Base-by-base conservation (phyloP, 306 rosid genomes). In the Begonia peltatifolia region DNA sequence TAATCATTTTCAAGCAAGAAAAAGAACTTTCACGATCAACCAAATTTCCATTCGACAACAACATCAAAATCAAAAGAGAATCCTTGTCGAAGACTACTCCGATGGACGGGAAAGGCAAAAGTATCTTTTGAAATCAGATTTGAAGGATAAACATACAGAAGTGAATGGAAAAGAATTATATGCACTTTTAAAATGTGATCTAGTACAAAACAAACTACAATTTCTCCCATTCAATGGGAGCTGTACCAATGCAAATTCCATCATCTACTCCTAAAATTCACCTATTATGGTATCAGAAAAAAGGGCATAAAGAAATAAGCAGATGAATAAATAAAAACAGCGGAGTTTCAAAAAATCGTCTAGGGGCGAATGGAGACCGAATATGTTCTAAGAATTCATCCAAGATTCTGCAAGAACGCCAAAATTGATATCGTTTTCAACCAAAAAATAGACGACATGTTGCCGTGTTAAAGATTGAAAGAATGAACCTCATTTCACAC, bases 121-220 rank as follows among this genome's bases (percentile, higher is more conserved):
- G 23, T 3, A 20, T 20, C 2, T 20, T 20, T 1, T 20, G 2
- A 1, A 20, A 3, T 20, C 23, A 20, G 23, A 20, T 2, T 20
- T 20, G 23, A 3, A 17, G 18, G 18, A 17, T 17, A 17, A 17
- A 17, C 18, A 17, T 17, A 17, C n/a, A 4, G 7, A 4, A 30
- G 36, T 1, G 36, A 30, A 30, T 2, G 8, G 38, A 5, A 22
- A 11, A 30, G 17, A 30, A 20, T 25, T 23, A 23, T 41, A 23
- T 54, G 43, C 15, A 53, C 7, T 14, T 56, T 41, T 25, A 48
- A 46, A 44, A 44, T 44, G 48, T 58, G 20, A 42, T 23, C 44
- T 23, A 15, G 20, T 13, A 16, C 10, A 43, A n/a, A 30, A 10
- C 35, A 30, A 44, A 44, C 5, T 7, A 44, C 48, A 44, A 44